A percentile compares a stretch with the other conserved stretches of the same genome.
Conservation (phyloP, 228 moss, liverwort and hornwort genomes). For the Sphagnum fallax region DNA sequence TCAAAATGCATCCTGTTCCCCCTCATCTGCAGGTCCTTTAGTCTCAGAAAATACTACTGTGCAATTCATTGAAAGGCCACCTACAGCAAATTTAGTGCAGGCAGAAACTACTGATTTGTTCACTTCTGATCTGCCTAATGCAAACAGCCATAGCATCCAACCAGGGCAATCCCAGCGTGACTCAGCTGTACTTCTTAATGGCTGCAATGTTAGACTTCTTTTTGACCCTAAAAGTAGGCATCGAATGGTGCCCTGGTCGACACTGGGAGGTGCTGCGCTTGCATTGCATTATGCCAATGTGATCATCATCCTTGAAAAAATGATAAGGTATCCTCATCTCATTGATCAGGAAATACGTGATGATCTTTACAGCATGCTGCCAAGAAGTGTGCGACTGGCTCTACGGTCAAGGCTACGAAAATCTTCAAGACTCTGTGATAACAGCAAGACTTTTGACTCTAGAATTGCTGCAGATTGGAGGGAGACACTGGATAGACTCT, state of each 20-base stretch:
- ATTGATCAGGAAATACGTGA: constrained; percentile 90
- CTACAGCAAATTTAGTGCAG: constrained; percentile 36
- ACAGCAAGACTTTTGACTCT: constrained; percentile 56
- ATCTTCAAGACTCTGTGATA: constrained; percentile 42
- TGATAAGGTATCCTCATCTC: constrained; percentile 85
- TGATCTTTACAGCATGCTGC: constrained; percentile 94
- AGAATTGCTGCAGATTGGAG: constrained; percentile 92
- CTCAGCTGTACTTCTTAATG: constrained; percentile 52
- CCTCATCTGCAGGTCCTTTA: constrained; percentile 22
- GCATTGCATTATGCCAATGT: constrained; percentile 96
- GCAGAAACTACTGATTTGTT: constrained; percentile 58
- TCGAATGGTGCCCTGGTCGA: constrained; percentile 77
- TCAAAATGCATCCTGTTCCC: not conserved
- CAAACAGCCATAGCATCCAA: constrained; percentile 47
- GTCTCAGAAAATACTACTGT: constrained; percentile 24
- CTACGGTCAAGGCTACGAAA: constrained; percentile 75
- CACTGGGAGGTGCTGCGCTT: constrained; percentile 85
- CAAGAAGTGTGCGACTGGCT: constrained; percentile 68
- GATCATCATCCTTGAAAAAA: constrained; percentile 86
- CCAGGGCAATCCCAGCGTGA: constrained; percentile 27
- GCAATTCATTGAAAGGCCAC: constrained; percentile 33
- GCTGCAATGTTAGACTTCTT: constrained; percentile 49
- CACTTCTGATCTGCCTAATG: constrained; percentile 38
- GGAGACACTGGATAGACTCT: constrained; percentile 81
- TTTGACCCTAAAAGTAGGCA: constrained; percentile 95